Evolutionary conservation across 106 monocot genomes (phyloP), one percentile per base, ranked within the genome.

Genomic region (Dactylorhiza incarnata): DNA sequence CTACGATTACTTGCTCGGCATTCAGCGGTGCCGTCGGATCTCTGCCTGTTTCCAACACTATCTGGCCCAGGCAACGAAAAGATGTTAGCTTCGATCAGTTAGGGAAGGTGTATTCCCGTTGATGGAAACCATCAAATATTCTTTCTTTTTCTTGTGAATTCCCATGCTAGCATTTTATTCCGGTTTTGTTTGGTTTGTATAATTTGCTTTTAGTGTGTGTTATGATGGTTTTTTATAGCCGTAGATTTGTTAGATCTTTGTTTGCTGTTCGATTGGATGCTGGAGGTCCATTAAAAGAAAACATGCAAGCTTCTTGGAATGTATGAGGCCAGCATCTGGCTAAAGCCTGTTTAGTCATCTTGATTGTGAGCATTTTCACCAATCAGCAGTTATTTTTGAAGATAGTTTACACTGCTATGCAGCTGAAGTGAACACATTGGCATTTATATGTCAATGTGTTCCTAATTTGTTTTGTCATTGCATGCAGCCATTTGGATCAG

Each of bases 61-160:
- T 96, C 55, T 96, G 95, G 95, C 89, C 93, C 58, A 83, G 78
- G 58, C 83, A 83, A 29, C 82, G 85, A 23, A 90, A 93, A 17
- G 85, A 78, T 48, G 80, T 93, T 78, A 83, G 88, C 51, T 89
- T 87, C 78, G 93, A 93, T 80, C 95, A 77, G 65, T 85, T 96
- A 65, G 86, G 90, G 80, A 93, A 91, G 95, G 95, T 96, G 81
- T 22, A 23, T 13, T 22, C 68, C 26, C 7, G 45, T 5, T 24
- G 45, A 54, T 77, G 59, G 54, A 47, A 15, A 46, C 16, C 49
- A 72, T 72, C 44, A 48, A 72, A 45, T 69, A 2, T 24, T 17
- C 11, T 69, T 45, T 69, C 45, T 45, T 69, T 4, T 7, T 14
- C 45, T 3, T 66, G 29, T 66, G 1, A 37, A 23, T 66, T 44